phyloP scores from a whole-genome alignment of 2,329 filamentous ascomycete species.

The Pleomassaria siparia region DNA sequence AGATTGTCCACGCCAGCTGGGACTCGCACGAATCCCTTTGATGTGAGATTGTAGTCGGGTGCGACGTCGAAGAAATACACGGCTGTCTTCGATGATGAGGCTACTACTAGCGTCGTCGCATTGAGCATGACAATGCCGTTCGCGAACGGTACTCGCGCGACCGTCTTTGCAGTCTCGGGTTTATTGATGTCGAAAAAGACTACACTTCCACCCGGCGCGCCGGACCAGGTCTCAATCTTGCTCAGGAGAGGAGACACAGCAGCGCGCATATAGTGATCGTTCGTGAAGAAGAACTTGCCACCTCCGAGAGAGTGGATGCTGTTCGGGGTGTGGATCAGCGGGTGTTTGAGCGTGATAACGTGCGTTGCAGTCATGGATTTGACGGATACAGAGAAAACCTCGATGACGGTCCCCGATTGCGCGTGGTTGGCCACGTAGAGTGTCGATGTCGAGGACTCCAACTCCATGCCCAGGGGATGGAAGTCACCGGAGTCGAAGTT shows the following conservation, averaged over 20 bases:
- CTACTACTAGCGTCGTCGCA: slow-evolving; percentile 40
- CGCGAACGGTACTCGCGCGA: slow-evolving; percentile 43
- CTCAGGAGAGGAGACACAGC: slow-evolving; percentile 27
- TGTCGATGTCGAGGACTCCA: slow-evolving; percentile 34
- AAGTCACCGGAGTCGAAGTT: slow-evolving; percentile 37
- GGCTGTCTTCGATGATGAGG: slow-evolving; percentile 36
- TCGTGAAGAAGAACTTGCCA: slow-evolving; percentile 43
- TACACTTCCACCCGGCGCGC: slow-evolving; percentile 40
- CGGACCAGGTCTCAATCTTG: slow-evolving; percentile 44
- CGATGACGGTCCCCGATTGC: slow-evolving; percentile 32
- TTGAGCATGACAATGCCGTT: slow-evolving; percentile 47
- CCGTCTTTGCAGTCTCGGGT: slow-evolving; percentile 13
- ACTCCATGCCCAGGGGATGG: slow-evolving; percentile 48
- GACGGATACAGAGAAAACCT: slow-evolving; percentile 36
- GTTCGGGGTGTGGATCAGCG: slow-evolving; percentile 42
- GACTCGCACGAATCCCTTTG: slow-evolving; percentile 19
- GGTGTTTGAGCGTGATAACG: slow-evolving; percentile 34
- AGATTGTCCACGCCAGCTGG: slow-evolving; percentile 46
- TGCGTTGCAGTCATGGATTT: slow-evolving; percentile 26
- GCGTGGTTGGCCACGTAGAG: slow-evolving; percentile 47
- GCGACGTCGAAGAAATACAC: slow-evolving; percentile 39
- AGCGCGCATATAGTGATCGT: slow-evolving; percentile 45
- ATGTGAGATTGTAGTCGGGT: slow-evolving; percentile 13
- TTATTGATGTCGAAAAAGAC: slow-evolving; percentile 35
- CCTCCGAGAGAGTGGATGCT: slow-evolving; percentile 38